Evolutionary conservation across 202 grass and related monocot species (phyloP).

Genomic region (Bolboschoenoplectus hybrid): DNA sequence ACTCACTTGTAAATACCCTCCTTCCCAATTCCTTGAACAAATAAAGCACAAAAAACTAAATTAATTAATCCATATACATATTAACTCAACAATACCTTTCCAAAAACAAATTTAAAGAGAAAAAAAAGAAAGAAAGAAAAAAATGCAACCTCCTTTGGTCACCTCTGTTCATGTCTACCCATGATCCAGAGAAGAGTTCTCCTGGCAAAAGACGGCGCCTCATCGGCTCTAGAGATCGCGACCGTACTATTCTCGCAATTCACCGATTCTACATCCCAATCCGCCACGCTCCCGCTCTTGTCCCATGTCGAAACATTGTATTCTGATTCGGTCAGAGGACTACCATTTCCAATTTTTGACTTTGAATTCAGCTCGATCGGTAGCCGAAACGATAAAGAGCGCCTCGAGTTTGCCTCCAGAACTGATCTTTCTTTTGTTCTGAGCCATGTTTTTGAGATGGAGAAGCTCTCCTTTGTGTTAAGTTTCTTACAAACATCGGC

Average conservation of each 20-base stretch:
- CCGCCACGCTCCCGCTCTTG: conserved; percentile 59
- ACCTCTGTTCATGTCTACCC: conserved; percentile 44
- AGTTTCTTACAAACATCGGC: not conserved
- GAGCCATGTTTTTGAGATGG: conserved; percentile 43
- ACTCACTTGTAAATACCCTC: not conserved
- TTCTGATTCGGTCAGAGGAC: conserved; percentile 73
- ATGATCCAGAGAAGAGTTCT: conserved; percentile 84
- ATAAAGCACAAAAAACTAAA: conserved; percentile 31
- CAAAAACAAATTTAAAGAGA: conserved; percentile 23
- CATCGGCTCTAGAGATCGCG: conserved; percentile 55
- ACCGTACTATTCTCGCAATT: conserved; percentile 30
- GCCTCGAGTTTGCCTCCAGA: conserved; percentile 36
- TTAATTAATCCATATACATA: conserved; percentile 12
- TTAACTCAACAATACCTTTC: conserved; percentile 24
- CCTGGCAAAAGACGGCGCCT: conserved; percentile 75
- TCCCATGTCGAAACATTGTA: conserved; percentile 79
- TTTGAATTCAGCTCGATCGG: conserved; percentile 47
- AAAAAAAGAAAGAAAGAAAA: not conserved
- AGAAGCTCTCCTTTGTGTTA: conserved; percentile 66
- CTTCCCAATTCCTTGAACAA: conserved; percentile 21
- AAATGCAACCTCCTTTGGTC: conserved; percentile 23
- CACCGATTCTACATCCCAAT: conserved; percentile 66
- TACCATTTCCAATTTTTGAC: conserved; percentile 45
- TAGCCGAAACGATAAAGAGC: conserved; percentile 59
- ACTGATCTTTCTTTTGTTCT: conserved; percentile 32